phyloP scores from a whole-genome alignment of 441 rosid species.

The Pelargonium fulgidum region DNA sequence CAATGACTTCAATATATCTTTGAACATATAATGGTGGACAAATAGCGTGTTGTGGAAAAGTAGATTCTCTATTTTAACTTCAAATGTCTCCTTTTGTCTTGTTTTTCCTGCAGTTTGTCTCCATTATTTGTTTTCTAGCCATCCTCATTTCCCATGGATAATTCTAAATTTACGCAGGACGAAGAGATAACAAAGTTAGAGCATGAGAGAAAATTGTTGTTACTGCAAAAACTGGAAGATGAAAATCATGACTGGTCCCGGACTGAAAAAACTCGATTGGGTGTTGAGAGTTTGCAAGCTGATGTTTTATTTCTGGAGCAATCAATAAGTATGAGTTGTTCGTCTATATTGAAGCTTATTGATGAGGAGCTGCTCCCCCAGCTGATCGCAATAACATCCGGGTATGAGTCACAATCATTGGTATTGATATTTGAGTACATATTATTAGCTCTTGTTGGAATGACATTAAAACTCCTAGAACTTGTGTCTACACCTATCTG shows the following conservation, averaged over 20 bases:
- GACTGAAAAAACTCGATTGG: slow-evolving; percentile 52
- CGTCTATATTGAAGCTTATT: slow-evolving; percentile 40
- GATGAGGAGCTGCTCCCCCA: slow-evolving; percentile 85
- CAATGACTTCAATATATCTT: not conserved
- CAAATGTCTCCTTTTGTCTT: not conserved
- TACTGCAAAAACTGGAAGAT: slow-evolving; percentile 65
- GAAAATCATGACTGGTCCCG: slow-evolving; percentile 51
- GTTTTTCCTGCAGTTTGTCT: slow-evolving; percentile 6
- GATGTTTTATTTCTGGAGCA: slow-evolving; percentile 46
- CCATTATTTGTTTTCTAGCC: slow-evolving; percentile 1
- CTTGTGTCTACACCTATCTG: too few species aligned
- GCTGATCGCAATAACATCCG: slow-evolving; percentile 61
- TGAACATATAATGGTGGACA: slow-evolving; percentile 3
- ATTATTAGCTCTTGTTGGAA: slow-evolving; percentile 3
- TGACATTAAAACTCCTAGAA: not conserved
- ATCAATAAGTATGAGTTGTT: slow-evolving; percentile 49
- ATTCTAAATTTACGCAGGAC: slow-evolving; percentile 40
- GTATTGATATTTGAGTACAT: not conserved
- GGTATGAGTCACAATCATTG: slow-evolving; percentile 40
- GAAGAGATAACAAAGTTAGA: slow-evolving; percentile 70
- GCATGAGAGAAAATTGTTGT: slow-evolving; percentile 51
- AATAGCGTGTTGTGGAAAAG: not conserved
- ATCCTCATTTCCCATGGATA: not conserved
- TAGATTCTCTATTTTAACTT: not conserved
- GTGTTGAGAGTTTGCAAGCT: slow-evolving; percentile 54